Evolutionary conservation across 2,329 filamentous ascomycete genomes (phyloP).

Genomic region (Colletotrichum nymphaeae): DNA sequence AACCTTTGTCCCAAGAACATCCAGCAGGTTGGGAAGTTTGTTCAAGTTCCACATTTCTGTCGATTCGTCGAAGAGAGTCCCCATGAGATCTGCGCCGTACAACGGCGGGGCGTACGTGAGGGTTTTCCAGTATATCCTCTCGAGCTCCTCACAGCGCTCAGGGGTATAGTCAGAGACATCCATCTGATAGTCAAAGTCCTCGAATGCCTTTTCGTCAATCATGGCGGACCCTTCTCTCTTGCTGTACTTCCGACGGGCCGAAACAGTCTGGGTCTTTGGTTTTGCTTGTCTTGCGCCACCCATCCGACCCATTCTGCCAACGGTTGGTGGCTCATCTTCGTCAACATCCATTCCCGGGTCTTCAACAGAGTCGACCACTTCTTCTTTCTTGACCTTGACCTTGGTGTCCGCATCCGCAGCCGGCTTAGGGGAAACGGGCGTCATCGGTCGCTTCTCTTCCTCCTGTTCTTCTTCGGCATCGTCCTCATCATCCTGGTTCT

Average conservation of each 20-base stretch:
- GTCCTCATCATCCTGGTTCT: slow-evolving; percentile 52
- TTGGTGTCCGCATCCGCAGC: slow-evolving; percentile 43
- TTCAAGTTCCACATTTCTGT: slow-evolving; percentile 93
- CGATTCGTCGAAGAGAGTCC: slow-evolving; percentile 90
- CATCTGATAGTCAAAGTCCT: slow-evolving; percentile 90
- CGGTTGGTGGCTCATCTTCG: slow-evolving; percentile 51
- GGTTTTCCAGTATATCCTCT: slow-evolving; percentile 97
- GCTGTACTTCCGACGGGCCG: slow-evolving; percentile 88
- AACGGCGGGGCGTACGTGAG: slow-evolving; percentile 94
- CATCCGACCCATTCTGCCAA: slow-evolving; percentile 56
- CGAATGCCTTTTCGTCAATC: slow-evolving; percentile 91
- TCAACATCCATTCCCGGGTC: slow-evolving; percentile 52
- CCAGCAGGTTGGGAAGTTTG: slow-evolving; percentile 91
- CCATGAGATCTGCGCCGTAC: slow-evolving; percentile 96
- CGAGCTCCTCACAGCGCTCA: slow-evolving; percentile 93
- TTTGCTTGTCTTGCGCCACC: slow-evolving; percentile 63
- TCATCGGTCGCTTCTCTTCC: slow-evolving; percentile 36
- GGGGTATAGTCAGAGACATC: slow-evolving; percentile 88
- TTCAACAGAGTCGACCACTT: slow-evolving; percentile 62
- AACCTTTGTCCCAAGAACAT: slow-evolving; percentile 94
- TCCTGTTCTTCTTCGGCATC: slow-evolving; percentile 39
- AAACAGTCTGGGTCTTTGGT: slow-evolving; percentile 78
- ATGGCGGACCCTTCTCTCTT: slow-evolving; percentile 80
- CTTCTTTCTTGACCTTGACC: slow-evolving; percentile 42
- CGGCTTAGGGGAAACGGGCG: slow-evolving; percentile 43